These are phyloP conservation scores for Cornus kousa DNA, from an alignment of 148 eudicot species.

Conservation along the genomic window DNA sequence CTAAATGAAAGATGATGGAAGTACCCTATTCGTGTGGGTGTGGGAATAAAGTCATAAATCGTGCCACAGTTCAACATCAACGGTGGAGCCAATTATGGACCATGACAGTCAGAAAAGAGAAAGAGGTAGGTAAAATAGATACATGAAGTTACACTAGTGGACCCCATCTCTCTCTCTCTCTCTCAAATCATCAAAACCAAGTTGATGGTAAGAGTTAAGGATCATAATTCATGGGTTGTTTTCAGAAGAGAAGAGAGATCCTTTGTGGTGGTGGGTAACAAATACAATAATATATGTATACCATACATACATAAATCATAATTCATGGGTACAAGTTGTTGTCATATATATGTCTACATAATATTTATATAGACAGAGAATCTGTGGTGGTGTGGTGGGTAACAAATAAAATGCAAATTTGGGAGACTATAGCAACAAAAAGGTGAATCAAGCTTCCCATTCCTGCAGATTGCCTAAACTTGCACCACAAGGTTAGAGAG, in stretches of 20 bases:
- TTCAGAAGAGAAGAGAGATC: too few species aligned
- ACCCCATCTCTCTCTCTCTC: neutral
- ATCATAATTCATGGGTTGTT: too few species aligned
- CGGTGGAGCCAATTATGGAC: conserved; percentile 22
- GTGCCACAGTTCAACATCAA: conserved; percentile 21
- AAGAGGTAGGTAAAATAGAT: neutral
- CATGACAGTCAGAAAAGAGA: neutral
- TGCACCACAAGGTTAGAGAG: conserved; percentile 25
- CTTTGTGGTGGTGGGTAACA: too few species aligned
- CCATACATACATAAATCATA: too few species aligned
- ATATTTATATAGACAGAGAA: too few species aligned
- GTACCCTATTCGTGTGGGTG: neutral
- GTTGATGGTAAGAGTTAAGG: conserved; percentile 5
- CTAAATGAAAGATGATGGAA: conserved; percentile 1
- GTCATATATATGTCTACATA: too few species aligned
- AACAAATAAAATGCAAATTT: neutral
- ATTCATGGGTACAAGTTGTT: too few species aligned
- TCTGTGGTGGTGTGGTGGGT: too few species aligned
- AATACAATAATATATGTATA: too few species aligned
- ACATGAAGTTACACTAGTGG: neutral
- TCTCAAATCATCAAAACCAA: conserved; percentile 11
- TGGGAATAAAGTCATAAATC: conserved; percentile 7
- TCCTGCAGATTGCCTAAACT: conserved; percentile 14
- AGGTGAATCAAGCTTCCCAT: conserved; percentile 12
- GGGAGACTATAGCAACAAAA: conserved; percentile 6